phyloP scores from a whole-genome alignment of 2,329 filamentous ascomycete species.

The Alternaria sp. region DNA sequence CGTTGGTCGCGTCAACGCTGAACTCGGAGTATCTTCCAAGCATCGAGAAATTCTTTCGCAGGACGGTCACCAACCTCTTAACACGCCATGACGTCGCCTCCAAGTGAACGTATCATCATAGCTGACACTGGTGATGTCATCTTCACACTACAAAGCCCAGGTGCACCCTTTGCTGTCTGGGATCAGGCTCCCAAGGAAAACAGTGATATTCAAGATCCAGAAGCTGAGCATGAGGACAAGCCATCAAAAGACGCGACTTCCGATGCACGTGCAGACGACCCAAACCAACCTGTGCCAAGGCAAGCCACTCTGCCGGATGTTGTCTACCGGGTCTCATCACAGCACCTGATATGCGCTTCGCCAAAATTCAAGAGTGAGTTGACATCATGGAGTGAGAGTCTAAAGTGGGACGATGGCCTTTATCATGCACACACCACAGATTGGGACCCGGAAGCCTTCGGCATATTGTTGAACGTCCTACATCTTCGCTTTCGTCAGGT shows the following conservation, averaged over 20 bases:
- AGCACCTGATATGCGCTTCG: conserved; percentile 8
- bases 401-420: conserved; percentile 6
- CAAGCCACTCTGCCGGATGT: not conserved
- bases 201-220: not conserved
- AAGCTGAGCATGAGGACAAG: not conserved
- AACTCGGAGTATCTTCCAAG: not conserved
- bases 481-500: conserved; percentile 55
- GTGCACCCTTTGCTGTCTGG: conserved; percentile 12
- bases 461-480: conserved; percentile 55
- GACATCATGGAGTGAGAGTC: not conserved
- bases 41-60: no score
- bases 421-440: conserved; percentile 10
- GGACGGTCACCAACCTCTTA: no score
- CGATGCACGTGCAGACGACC: not conserved
- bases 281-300: not conserved
- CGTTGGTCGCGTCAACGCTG: not conserved
- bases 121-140: conserved; percentile 11
- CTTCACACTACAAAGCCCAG: conserved; percentile 1
- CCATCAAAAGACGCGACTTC: not conserved
- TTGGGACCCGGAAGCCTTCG: conserved; percentile 52
- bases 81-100: not conserved
- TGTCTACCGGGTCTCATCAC: conserved; percentile 9
- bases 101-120: not conserved
- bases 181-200: not conserved
- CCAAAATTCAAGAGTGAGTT: conserved; percentile 9